Percentiles rank a stretch among this genome's conserved stretches.
phyloP scores from a whole-genome alignment of 2,329 filamentous ascomycete species.

The Fusarium keratoplasticum region DNA sequence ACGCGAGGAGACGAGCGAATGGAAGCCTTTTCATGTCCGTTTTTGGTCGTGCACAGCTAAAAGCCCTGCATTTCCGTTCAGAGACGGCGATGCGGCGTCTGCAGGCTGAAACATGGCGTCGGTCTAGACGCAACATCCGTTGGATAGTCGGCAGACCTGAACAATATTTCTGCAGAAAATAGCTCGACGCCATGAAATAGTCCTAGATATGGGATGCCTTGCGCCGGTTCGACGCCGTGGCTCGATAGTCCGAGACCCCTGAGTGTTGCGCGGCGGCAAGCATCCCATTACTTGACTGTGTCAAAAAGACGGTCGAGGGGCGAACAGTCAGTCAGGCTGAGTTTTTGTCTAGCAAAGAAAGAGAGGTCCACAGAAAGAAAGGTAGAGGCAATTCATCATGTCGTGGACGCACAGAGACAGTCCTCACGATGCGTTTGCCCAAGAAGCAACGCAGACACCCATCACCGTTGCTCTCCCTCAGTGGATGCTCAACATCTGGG shows the following conservation, averaged over 20 bases:
- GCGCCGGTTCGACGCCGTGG: neutral
- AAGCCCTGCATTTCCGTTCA: constrained; percentile 20
- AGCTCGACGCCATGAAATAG: constrained; percentile 6
- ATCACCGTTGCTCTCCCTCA: constrained; percentile 35
- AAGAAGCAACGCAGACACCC: constrained; percentile 37
- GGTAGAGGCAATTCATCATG: constrained; percentile 18
- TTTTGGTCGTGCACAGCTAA: neutral
- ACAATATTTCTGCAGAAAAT: neutral
- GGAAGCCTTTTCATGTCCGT: neutral
- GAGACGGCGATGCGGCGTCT: constrained; percentile 15
- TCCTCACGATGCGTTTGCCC: constrained; percentile 41
- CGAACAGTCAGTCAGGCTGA: neutral
- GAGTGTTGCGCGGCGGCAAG: neutral
- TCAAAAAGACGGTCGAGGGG: constrained; percentile 14
- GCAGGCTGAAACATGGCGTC: constrained; percentile 36
- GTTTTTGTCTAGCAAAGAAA: neutral
- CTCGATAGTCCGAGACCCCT: neutral
- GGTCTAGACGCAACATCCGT: constrained; percentile 28
- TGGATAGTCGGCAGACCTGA: neutral
- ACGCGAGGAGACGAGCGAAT: constrained; percentile 11
- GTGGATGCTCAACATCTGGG: constrained; percentile 45
- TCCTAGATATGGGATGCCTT: constrained; percentile 1
- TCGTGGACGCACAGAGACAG: constrained; percentile 43
- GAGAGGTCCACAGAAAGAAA: neutral
- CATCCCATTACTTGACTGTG: neutral